phyloP scores from a whole-genome alignment of 2,329 filamentous ascomycete genomes.

The Hypomyces rosellus region DNA sequence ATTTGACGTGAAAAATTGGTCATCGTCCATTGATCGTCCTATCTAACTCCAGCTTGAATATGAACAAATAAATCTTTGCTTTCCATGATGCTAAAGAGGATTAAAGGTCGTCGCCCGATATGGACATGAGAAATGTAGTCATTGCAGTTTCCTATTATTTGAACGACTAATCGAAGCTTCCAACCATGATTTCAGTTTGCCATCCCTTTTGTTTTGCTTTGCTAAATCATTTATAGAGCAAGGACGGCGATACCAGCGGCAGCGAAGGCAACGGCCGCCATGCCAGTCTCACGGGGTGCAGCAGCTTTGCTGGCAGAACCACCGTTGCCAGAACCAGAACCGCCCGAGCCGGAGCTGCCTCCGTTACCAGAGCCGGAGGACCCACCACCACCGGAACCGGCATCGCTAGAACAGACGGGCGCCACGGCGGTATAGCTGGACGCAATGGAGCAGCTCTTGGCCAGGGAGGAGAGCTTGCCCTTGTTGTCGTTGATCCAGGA shows the following conservation, averaged over 20 bases:
- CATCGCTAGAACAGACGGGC: constrained; percentile 18
- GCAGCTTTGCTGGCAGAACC: constrained; percentile 8
- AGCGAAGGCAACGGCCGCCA: constrained; percentile 24
- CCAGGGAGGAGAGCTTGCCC: constrained; percentile 20
- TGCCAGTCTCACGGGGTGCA: constrained; percentile 20
- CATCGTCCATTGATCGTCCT: too few relatives aligned
- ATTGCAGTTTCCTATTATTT: too few relatives aligned
- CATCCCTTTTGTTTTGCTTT: not conserved
- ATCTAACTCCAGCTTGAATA: too few relatives aligned
- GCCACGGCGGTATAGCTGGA: constrained; percentile 15
- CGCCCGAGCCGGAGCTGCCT: not conserved
- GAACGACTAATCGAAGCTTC: constrained; percentile 9
- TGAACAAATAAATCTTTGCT: too few relatives aligned
- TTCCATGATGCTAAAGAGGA: too few relatives aligned
- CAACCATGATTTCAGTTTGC: not conserved
- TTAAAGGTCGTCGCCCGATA: too few relatives aligned
- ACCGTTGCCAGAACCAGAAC: constrained; percentile 2
- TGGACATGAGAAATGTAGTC: too few relatives aligned
- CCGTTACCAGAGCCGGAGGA: constrained; percentile 4
- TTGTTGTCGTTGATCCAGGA: constrained; percentile 26
- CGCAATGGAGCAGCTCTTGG: constrained; percentile 22
- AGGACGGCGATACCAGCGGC: constrained; percentile 24
- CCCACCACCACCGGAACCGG: constrained; percentile 2
- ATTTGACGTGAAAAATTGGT: too few relatives aligned
- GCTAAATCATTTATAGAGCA: constrained; percentile 17